Percentiles rank a stretch among this genome's conserved stretches.
Conservation (phyloP, 2,329 filamentous ascomycete genomes). For the Pseudogymnoascus sp. region DNA sequence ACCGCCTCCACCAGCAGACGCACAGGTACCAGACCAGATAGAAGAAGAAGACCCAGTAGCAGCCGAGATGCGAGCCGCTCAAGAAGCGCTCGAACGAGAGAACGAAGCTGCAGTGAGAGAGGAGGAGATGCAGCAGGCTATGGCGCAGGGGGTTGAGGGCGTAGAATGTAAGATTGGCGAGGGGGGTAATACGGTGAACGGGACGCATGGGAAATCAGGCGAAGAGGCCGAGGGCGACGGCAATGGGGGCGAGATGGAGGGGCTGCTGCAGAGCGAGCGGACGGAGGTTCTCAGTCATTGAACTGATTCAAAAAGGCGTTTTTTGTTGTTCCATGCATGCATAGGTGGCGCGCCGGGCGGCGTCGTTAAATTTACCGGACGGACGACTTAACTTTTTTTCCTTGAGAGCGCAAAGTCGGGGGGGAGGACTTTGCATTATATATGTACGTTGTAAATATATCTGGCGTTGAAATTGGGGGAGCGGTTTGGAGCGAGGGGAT, state of each 20-base stretch:
- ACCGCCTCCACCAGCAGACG: slow-evolving; percentile 25
- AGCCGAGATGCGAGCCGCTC: slow-evolving; percentile 21
- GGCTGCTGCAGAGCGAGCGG: neutral
- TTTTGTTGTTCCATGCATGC: slow-evolving; percentile 4
- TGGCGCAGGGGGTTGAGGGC: neutral
- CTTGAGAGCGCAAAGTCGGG: neutral
- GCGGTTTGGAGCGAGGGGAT: neutral
- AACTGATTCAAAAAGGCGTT: neutral
- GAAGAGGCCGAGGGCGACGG: neutral
- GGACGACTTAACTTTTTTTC: neutral
- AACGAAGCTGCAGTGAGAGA: slow-evolving; percentile 22
- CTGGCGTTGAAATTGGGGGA: neutral
- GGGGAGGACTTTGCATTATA: slow-evolving; percentile 4
- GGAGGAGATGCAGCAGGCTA: slow-evolving; percentile 4
- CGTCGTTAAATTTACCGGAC: neutral
- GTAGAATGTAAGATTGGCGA: neutral
- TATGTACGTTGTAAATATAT: slow-evolving; percentile 12
- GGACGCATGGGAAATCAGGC: neutral
- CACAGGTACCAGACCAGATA: neutral
- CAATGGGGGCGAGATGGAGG: neutral
- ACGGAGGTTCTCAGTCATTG: neutral
- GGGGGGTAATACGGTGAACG: neutral
- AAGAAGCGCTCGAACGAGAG: slow-evolving; percentile 30
- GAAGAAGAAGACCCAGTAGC: slow-evolving; percentile 21
- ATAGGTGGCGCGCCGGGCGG: neutral